phyloP scores from a whole-genome alignment of 2,329 filamentous ascomycete species.

The Aureobasidium sp. region DNA sequence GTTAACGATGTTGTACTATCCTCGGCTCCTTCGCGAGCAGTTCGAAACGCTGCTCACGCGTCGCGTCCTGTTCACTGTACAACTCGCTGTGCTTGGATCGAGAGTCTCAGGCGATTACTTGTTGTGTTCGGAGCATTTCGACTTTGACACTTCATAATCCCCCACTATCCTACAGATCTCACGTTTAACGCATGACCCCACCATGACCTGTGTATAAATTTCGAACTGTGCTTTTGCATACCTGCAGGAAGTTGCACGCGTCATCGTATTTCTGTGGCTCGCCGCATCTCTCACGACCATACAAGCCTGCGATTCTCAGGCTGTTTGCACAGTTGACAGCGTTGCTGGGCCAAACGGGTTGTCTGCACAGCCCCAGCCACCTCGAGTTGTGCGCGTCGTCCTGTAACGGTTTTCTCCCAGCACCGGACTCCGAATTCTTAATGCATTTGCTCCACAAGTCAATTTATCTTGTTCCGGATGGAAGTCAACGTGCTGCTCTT shows the following conservation, averaged over 20 bases:
- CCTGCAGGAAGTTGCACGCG: background rate
- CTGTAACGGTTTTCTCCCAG: background rate
- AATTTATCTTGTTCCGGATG: background rate
- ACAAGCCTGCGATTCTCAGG: background rate
- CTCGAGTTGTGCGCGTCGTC: conserved; percentile 6
- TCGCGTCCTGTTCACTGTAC: background rate
- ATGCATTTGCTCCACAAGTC: background rate
- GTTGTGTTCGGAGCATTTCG: background rate
- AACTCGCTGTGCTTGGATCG: background rate
- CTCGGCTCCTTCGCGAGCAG: background rate
- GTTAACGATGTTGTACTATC: background rate
- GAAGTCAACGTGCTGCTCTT: background rate
- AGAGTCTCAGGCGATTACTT: background rate
- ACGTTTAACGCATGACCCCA: background rate
- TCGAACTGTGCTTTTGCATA: too few relatives aligned
- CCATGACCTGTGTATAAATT: background rate
- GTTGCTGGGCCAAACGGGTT: background rate
- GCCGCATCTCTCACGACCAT: background rate
- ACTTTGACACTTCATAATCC: background rate
- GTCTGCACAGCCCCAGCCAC: conserved; percentile 5
- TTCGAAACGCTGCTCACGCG: background rate
- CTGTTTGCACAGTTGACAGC: background rate
- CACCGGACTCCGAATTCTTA: background rate
- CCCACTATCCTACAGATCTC: background rate
- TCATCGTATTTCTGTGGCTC: background rate